Percentiles rank a stretch among this genome's conserved stretches.
Evolutionary conservation across 768 basidiomycete species (phyloP).

Genomic region (Russula brevipes): DNA sequence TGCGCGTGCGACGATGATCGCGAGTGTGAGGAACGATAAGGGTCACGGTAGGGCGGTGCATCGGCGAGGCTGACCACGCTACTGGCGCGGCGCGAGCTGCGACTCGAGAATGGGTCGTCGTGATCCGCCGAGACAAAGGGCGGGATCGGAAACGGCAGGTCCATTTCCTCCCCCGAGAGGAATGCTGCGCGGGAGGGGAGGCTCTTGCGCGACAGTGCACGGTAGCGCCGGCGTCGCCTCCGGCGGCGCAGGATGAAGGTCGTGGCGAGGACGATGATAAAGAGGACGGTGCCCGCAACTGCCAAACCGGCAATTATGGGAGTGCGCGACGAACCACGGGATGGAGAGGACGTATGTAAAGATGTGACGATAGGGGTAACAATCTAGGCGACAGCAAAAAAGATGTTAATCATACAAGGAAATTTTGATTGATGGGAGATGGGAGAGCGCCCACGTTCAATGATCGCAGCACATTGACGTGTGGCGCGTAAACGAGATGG

Average conservation of each 20-base stretch:
- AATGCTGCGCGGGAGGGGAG: constrained; percentile 17
- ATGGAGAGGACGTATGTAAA: not conserved
- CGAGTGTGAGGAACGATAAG: not conserved
- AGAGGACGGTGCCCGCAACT: constrained; percentile 8
- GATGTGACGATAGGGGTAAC: constrained; percentile 22
- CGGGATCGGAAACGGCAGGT: not conserved
- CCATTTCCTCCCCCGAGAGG: constrained; percentile 21
- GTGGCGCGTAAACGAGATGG: not conserved
- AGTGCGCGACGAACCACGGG: not conserved
- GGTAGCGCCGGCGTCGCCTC: constrained; percentile 7
- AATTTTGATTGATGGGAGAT: not conserved
- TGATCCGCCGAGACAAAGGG: not conserved
- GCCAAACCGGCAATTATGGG: constrained; percentile 17
- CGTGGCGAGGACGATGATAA: constrained; percentile 13
- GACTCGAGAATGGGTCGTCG: constrained; percentile 5
- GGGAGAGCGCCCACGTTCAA: not conserved
- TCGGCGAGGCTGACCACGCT: not conserved
- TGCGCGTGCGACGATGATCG: not conserved
- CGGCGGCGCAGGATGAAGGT: constrained; percentile 19
- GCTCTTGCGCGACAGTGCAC: constrained; percentile 16
- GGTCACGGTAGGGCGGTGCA: not conserved
- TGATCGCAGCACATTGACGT: not conserved
- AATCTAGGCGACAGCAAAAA: not conserved
- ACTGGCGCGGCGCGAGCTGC: not conserved
- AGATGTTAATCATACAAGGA: too few species aligned